Evolutionary conservation across 345 rosid species (phyloP), one percentile per base, ranked within the genome.

Genomic region (Citropsis articulata): DNA sequence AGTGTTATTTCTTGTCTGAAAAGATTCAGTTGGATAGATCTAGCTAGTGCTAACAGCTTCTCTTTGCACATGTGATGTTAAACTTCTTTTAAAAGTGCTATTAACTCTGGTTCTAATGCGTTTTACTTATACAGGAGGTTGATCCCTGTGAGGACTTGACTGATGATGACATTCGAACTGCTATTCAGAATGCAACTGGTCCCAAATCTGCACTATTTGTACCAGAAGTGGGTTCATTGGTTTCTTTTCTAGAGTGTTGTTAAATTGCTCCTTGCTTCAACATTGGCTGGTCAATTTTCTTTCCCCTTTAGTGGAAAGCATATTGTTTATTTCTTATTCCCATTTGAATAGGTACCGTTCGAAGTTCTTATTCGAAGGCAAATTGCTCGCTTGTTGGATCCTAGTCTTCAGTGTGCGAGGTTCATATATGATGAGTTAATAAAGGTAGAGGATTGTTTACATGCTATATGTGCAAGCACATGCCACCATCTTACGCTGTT

Each of bases 71-170:
- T 2, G 35, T 25, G 25, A 4, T 55, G 50, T 66, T 31, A 55
- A 66, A 2, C 60, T 62, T 13, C 18, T 56, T 55, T 75, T 30
- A 22, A 9, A 31, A 55, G 38, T 55, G 28, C n/a, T 7, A n/a
- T 35, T 77, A 19, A 63, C 67, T 74, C 62, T 67, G 42, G 45
- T 6, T 75, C 81, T 76, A 48, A 62, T 71, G 53, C 30, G 55
- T 6, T 62, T 68, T 76, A 30, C 33, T 81, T 53, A 72, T 83
- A 78, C 82, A 95, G 99, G 98, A 93, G 81, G 99, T 95, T 82
- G 97, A 95, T 85, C 99, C 97, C 53, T 95, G 99, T 77, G 95
- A 93, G 81, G 95, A 91, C 84, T 90, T 95, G 90, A 95, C 97
- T 62, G 94, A 91, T 78, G 97, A 89, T 57, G 96, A 95, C 85